Base-by-base conservation (phyloP, 2,329 filamentous ascomycete species). In the Pestalotiopsis sp. region DNA sequence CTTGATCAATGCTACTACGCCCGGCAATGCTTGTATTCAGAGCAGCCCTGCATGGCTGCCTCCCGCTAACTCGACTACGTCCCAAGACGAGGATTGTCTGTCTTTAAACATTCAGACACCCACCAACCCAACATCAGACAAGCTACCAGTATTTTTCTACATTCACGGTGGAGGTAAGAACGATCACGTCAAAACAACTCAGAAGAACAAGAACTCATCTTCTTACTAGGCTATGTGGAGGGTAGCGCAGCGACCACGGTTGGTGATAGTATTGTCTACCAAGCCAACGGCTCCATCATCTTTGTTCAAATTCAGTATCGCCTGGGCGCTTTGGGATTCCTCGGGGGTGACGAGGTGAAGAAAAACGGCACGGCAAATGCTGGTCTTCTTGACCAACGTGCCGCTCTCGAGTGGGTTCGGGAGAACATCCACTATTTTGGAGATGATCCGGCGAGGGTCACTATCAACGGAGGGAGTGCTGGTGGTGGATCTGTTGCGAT, bases 401-500 rank as follows among this genome's bases (percentile, higher is more conserved):
- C 83, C 39, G 85, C 84, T 0, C 76, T 89, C 3, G 72, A 83
- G 74, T 89, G 87, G 86, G 84, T 89, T 2, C 80, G 85, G 67
- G 77, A 81, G 20, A 76, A 89, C 70, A 87, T 89, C 66, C 74
- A 79, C 41, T 74, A 78, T 12, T 89, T 89, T 69, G 87, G 87
- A 1, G 87, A 87, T 7, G 82, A 89, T 68, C 82, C 83, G 0
- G 69, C 68, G 0, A 83, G 84, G n/a, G 85, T 90, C 1, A 87
- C 85, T 0, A 83, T 89, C 38, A 82, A 81, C 73, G 87, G 88
- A 0, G 83, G 86, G 71, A 85, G 83, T 0, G 86, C 88, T 0
- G 87, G 88, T 2, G 88, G 80, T 0, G 86, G 85, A 1, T 80
- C 79, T 3, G 84, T 85, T 2, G 81, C 80, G 72, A 65, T 87